Percentiles rank a stretch among this genome's conserved stretches.
Evolutionary conservation across 768 basidiomycete genomes (phyloP).

Genomic region (Fomitopsis serialis): DNA sequence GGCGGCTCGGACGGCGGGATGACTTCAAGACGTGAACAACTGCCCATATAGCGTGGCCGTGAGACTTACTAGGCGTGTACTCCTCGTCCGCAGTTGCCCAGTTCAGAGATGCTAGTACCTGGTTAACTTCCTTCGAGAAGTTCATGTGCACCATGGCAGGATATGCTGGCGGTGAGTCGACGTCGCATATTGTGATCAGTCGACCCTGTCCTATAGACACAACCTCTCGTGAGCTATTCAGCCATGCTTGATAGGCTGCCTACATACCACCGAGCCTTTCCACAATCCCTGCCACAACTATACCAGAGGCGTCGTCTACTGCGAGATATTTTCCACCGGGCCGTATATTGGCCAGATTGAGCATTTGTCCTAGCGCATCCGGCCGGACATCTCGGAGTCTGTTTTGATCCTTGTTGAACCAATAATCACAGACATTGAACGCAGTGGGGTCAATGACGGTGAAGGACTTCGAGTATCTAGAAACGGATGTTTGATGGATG

Average conservation of each 20-base stretch:
- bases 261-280: slow-evolving; percentile 78
- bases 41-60: neutral
- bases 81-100: slow-evolving; percentile 87
- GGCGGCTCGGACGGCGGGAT: slow-evolving; percentile 55
- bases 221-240: neutral
- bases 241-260: neutral
- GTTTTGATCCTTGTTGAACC: slow-evolving; percentile 79
- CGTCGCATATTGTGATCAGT: slow-evolving; percentile 79
- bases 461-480: slow-evolving; percentile 82
- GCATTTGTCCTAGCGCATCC: slow-evolving; percentile 85
- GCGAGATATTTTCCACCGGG: slow-evolving; percentile 86
- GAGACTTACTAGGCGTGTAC: slow-evolving; percentile 55
- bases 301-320: slow-evolving; percentile 88
- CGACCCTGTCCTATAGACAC: slow-evolving; percentile 61
- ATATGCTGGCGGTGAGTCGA: slow-evolving; percentile 91
- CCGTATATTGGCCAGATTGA: slow-evolving; percentile 75
- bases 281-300: slow-evolving; percentile 79
- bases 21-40: slow-evolving; percentile 32
- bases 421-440: slow-evolving; percentile 84
- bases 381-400: slow-evolving; percentile 80
- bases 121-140: slow-evolving; percentile 50
- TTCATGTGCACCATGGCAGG: slow-evolving; percentile 84
- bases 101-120: slow-evolving; percentile 67
- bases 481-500: neutral
- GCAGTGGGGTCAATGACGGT: slow-evolving; percentile 84